phyloP scores from a whole-genome alignment of 2,329 filamentous ascomycete genomes.

The Lecanicillium sp. region DNA sequence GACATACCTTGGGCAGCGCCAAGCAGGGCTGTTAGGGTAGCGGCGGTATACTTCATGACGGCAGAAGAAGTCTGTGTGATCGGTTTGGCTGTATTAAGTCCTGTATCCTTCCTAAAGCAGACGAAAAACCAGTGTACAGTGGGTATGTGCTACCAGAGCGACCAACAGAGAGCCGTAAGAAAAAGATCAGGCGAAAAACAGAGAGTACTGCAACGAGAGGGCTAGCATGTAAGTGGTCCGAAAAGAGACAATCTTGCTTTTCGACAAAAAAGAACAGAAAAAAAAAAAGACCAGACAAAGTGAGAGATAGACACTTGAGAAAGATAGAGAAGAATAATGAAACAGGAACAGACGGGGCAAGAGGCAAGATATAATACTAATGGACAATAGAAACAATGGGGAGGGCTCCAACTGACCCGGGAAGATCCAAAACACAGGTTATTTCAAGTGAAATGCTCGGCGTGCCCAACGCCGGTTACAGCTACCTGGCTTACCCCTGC shows the following conservation, averaged over 20 bases:
- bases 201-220: slow-evolving; percentile 13
- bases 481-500: too few relatives aligned
- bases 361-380: slow-evolving; percentile 10
- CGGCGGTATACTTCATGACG: slow-evolving; percentile 46
- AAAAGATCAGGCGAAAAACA: slow-evolving; percentile 6
- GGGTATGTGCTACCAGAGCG: slow-evolving; percentile 15
- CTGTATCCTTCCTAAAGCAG: too few relatives aligned
- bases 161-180: slow-evolving; percentile 15
- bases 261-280: slow-evolving; percentile 12
- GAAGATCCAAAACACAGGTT: too few relatives aligned
- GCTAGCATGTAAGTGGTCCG: too few relatives aligned
- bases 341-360: slow-evolving; percentile 17
- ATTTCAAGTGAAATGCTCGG: too few relatives aligned
- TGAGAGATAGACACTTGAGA: slow-evolving; percentile 19
- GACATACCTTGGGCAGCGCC: slow-evolving; percentile 36
- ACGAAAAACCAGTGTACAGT: slow-evolving; percentile 19
- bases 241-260: slow-evolving; percentile 13
- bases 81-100: too few relatives aligned
- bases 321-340: slow-evolving; percentile 17
- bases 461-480: too few relatives aligned
- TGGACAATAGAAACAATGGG: neutral
- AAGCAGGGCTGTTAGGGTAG: slow-evolving; percentile 38
- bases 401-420: neutral
- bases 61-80: slow-evolving; percentile 12
- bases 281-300: slow-evolving; percentile 21